Evolutionary conservation across 495 filamentous ascomycete species (phyloP).

Genomic region (Chaetomidium leptoderma): DNA sequence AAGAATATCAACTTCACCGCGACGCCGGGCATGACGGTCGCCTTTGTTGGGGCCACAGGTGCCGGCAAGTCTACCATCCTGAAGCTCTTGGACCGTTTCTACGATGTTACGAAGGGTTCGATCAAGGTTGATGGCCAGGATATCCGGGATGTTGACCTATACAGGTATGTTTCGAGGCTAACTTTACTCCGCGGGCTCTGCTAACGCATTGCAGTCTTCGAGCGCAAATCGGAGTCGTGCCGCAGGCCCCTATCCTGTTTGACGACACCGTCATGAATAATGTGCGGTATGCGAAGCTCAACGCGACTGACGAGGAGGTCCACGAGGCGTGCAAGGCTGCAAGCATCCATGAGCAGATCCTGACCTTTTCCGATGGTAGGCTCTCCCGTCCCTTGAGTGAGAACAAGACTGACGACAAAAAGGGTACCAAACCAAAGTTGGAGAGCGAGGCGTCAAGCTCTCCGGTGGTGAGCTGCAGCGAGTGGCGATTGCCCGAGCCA

Average conservation of each 20-base stretch:
- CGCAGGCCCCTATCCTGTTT: slow-evolving; percentile 64
- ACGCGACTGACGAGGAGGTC: slow-evolving; percentile 60
- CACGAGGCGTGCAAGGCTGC: slow-evolving; percentile 67
- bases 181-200: not conserved
- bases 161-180: slow-evolving; percentile 35
- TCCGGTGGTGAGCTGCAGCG: slow-evolving; percentile 74
- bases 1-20: slow-evolving; percentile 60
- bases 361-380: slow-evolving; percentile 54
- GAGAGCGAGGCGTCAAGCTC: slow-evolving; percentile 61
- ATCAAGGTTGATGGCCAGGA: slow-evolving; percentile 74
- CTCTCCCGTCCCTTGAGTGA: not conserved
- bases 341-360: slow-evolving; percentile 64
- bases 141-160: slow-evolving; percentile 61
- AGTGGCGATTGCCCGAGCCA: slow-evolving; percentile 68
- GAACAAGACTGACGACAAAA: slow-evolving; percentile 12
- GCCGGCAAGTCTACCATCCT: slow-evolving; percentile 74
- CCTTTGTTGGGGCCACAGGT: slow-evolving; percentile 73
- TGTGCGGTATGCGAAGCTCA: slow-evolving; percentile 61
- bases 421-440: slow-evolving; percentile 57
- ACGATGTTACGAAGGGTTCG: slow-evolving; percentile 58
- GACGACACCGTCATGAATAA: slow-evolving; percentile 73
- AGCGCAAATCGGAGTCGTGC: slow-evolving; percentile 66
- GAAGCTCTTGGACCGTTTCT: slow-evolving; percentile 67
- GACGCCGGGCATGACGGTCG: slow-evolving; percentile 59
- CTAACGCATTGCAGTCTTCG: slow-evolving; percentile 51